These are phyloP conservation scores for Ilex aquifolium DNA, from an alignment of 257 asterid genomes.

Conservation along the genomic window DNA sequence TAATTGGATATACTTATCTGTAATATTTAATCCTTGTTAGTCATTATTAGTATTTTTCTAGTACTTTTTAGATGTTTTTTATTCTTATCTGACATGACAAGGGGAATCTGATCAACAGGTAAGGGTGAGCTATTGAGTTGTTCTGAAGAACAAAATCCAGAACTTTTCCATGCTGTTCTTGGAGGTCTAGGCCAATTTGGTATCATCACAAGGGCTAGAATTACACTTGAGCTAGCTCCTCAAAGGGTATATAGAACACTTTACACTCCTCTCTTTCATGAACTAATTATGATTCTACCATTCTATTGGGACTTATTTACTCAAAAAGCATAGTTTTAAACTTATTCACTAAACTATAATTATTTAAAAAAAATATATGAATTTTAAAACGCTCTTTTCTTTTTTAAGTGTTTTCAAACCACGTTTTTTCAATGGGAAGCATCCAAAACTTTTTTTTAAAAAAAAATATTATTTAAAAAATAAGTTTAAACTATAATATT, in stretches of 20 bases:
- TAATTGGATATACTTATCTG: conserved; percentile 16
- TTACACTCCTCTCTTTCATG: neutral
- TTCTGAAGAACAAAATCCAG: conserved; percentile 45
- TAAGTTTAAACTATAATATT: too few species aligned
- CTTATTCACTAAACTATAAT: too few species aligned
- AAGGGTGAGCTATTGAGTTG: conserved; percentile 69
- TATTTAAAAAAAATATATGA: too few species aligned
- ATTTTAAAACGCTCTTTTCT: too few species aligned
- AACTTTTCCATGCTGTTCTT: conserved; percentile 62
- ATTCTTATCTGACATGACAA: neutral
- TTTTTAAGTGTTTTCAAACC: too few species aligned
- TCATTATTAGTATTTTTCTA: neutral
- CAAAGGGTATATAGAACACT: conserved; percentile 34
- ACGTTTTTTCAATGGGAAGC: too few species aligned
- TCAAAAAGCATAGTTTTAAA: too few species aligned
- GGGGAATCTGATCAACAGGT: conserved; percentile 35
- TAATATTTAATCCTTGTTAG: conserved; percentile 12
- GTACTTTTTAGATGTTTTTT: neutral
- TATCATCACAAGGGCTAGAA: conserved; percentile 73
- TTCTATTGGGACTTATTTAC: neutral
- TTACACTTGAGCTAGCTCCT: conserved; percentile 75
- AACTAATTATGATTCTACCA: neutral
- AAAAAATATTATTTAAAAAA: too few species aligned
- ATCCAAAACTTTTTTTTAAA: too few species aligned
- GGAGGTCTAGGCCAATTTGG: conserved; percentile 91